Evolutionary conservation across 139 green algal genomes (phyloP).

Genomic region (Chlamydomonas sp.): DNA sequence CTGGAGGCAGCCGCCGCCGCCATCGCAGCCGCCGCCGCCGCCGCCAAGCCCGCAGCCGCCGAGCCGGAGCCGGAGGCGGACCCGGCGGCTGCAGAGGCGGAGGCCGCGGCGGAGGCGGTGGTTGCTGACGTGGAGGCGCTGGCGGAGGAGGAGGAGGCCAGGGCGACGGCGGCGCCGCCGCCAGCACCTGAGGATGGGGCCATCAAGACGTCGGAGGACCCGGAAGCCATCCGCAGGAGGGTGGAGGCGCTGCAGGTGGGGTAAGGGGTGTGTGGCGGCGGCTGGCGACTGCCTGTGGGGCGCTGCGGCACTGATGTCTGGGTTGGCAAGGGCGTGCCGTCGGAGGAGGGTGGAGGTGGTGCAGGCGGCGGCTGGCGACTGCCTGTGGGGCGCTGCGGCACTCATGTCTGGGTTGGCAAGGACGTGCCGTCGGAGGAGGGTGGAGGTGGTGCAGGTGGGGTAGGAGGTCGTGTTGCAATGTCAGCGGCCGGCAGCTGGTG

Average conservation of each 20-base stretch:
- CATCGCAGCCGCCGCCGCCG: conserved; percentile 1
- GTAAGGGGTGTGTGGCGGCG: background rate
- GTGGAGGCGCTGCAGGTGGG: conserved; percentile 34
- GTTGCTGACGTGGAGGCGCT: conserved; percentile 30
- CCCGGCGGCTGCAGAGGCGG: background rate
- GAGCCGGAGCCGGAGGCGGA: conserved; percentile 12
- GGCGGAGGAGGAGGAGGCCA: conserved; percentile 15
- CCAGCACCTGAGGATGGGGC: background rate
- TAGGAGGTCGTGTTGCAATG: no score
- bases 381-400: no score
- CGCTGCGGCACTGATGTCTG: no score
- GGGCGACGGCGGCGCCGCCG: background rate
- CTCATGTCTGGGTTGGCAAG: no score
- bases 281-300: no score
- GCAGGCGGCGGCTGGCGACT: no score
- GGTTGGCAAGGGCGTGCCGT: no score
- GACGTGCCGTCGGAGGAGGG: no score
- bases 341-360: no score
- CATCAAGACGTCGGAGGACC: conserved; percentile 25
- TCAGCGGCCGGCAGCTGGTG: no score
- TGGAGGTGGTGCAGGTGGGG: no score
- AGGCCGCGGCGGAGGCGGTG: conserved; percentile 7
- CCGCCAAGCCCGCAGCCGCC: background rate
- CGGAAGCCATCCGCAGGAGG: conserved; percentile 1
- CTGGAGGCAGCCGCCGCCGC: conserved; percentile 7